Evolutionary conservation across 352 stramenopile species (phyloP).

Genomic region (Phytophthora tubulina): DNA sequence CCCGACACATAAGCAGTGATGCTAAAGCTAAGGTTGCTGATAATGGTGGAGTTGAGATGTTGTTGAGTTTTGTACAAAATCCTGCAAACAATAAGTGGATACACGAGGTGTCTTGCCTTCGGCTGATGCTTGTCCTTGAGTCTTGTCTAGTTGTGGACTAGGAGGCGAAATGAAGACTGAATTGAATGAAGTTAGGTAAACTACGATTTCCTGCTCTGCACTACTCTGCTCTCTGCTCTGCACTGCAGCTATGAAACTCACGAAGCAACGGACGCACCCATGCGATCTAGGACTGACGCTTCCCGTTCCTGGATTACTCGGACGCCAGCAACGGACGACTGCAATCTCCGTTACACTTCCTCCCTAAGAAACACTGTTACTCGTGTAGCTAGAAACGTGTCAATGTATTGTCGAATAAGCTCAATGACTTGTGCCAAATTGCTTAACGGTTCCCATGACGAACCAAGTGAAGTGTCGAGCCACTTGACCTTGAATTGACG

Average conservation of each 20-base stretch:
- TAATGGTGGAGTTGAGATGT: too few relatives aligned
- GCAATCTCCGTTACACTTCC: background rate
- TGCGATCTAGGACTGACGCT: too few relatives aligned
- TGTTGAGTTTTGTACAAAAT: too few relatives aligned
- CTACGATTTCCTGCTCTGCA: background rate
- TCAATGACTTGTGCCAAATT: background rate
- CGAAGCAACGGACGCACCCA: too few relatives aligned
- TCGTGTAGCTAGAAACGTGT: background rate
- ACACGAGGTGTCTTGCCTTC: conserved; percentile 14
- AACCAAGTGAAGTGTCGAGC: conserved; percentile 21
- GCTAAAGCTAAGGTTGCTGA: too few relatives aligned
- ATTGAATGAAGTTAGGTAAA: background rate
- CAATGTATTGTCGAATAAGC: background rate
- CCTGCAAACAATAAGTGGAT: too few relatives aligned
- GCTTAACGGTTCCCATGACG: background rate
- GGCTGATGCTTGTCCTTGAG: background rate
- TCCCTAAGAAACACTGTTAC: background rate
- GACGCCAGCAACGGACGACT: too few relatives aligned
- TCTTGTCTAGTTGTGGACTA: background rate
- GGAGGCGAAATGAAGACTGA: conserved; percentile 10
- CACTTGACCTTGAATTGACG: conserved; percentile 21
- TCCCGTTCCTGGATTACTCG: too few relatives aligned
- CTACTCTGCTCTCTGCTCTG: too few relatives aligned
- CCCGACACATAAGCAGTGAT: too few relatives aligned
- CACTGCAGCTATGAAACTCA: background rate